These are phyloP conservation scores for Narthecium ossifragum DNA, from an alignment of 106 monocot species.

Conservation along the genomic window DNA sequence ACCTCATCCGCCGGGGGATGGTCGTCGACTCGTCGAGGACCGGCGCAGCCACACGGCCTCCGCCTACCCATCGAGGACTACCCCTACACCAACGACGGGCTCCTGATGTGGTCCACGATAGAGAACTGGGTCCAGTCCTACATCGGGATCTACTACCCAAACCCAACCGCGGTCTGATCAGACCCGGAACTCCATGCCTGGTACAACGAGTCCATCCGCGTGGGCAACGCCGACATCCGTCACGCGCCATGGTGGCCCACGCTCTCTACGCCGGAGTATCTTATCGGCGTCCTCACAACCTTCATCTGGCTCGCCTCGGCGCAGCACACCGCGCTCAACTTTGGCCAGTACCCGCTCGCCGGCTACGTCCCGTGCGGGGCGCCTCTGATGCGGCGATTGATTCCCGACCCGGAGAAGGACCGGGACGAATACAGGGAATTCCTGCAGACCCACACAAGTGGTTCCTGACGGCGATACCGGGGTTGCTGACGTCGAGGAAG, in stretches of 20 bases:
- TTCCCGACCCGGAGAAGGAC: too few relatives aligned
- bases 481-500: conserved; percentile 55
- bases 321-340: conserved; percentile 90
- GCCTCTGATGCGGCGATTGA: conserved; percentile 58
- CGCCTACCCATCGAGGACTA: conserved; percentile 52
- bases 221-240: too few relatives aligned
- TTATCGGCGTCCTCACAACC: too few relatives aligned
- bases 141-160: too few relatives aligned
- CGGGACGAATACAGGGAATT: conserved; percentile 29
- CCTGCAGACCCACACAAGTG: conserved; percentile 55
- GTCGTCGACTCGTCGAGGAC: conserved; percentile 73
- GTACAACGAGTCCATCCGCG: too few relatives aligned
- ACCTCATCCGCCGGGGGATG: conserved; percentile 70
- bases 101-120: too few relatives aligned
- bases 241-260: too few relatives aligned
- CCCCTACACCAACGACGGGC: too few relatives aligned
- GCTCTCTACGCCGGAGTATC: too few relatives aligned
- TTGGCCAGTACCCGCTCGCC: conserved; percentile 86
- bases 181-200: too few relatives aligned
- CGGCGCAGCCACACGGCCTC: conserved; percentile 49
- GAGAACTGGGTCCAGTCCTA: too few relatives aligned
- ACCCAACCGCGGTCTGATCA: too few relatives aligned
- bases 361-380: conserved; percentile 79
- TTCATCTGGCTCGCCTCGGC: conserved; percentile 79
- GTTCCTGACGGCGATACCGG: conserved; percentile 65